phyloP scores from a whole-genome alignment of 2,329 filamentous ascomycete species.

The Pseudonectria buxi region DNA sequence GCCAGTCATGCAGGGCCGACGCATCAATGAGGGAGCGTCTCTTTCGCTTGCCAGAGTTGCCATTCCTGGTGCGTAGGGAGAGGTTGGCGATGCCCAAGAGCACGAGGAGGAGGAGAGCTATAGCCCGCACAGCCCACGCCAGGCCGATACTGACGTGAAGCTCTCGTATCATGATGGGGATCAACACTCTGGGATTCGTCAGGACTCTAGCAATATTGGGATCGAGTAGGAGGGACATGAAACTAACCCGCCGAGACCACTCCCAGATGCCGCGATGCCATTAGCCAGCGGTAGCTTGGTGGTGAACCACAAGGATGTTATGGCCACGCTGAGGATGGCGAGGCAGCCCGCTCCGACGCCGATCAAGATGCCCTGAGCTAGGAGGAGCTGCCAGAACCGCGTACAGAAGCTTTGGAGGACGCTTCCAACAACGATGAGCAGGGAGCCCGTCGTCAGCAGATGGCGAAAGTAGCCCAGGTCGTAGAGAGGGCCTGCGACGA shows the following conservation, averaged over 20 bases:
- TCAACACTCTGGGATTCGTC: conserved; percentile 5
- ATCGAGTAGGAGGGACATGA: fast-evolving
- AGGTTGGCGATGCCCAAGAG: conserved; percentile 8
- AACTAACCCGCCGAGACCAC: conserved; percentile 51
- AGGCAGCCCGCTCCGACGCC: conserved; percentile 67
- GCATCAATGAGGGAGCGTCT: conserved; percentile 10
- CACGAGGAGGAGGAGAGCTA: conserved; percentile 9
- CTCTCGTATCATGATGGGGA: conserved; percentile 15
- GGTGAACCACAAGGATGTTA: conserved; percentile 72
- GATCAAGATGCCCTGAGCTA: conserved; percentile 65
- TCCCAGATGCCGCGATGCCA: conserved; percentile 68
- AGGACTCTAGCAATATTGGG: background rate
- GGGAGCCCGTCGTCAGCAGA: conserved; percentile 8
- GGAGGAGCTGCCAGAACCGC: conserved; percentile 72
- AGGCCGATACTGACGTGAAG: conserved; percentile 2
- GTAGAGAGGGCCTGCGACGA: conserved; percentile 15
- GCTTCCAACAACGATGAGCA: conserved; percentile 12
- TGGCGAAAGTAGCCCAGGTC: conserved; percentile 15
- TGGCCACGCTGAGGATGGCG: conserved; percentile 70
- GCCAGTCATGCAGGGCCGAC: conserved; percentile 12
- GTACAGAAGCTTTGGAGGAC: conserved; percentile 13
- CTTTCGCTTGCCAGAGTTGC: background rate
- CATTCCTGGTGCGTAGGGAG: conserved; percentile 2
- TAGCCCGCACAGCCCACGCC: conserved; percentile 7
- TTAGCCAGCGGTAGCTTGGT: conserved; percentile 65